Conservation (phyloP, 257 asterid species). For the Mitragyna speciosa region DNA sequence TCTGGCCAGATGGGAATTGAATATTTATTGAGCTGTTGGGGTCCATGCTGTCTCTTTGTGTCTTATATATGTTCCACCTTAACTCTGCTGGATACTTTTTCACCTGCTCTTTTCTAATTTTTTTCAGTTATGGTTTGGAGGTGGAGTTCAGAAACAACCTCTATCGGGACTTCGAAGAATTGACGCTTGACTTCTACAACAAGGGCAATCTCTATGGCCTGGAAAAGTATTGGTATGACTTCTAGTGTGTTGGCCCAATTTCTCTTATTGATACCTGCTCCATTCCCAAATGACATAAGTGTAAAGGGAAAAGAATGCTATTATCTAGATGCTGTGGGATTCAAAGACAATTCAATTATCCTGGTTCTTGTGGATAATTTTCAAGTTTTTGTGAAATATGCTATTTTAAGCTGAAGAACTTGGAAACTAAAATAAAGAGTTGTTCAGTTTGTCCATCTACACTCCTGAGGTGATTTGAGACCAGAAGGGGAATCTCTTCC, state of each 20-base stretch:
- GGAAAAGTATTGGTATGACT: conserved; percentile 80
- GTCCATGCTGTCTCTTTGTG: neutral
- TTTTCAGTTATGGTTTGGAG: conserved; percentile 83
- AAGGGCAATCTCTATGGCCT: conserved; percentile 84
- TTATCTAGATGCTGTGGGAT: neutral
- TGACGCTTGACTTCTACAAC: conserved; percentile 64
- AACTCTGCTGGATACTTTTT: neutral
- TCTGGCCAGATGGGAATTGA: neutral
- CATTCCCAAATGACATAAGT: neutral
- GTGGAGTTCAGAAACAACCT: conserved; percentile 71
- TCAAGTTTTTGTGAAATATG: neutral
- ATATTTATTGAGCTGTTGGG: neutral
- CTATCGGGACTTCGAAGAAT: conserved; percentile 72
- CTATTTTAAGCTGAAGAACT: neutral
- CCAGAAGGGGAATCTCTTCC: too few species aligned
- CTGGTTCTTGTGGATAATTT: neutral
- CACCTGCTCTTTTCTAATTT: conserved; percentile 9
- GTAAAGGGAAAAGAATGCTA: neutral
- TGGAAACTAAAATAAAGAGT: neutral
- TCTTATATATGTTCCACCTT: neutral
- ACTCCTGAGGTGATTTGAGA: too few species aligned
- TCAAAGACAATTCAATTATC: neutral
- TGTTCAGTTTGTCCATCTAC: too few species aligned
- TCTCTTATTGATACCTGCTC: neutral
- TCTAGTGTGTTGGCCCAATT: neutral